Percentiles rank a stretch among this genome's conserved stretches.
Evolutionary conservation across 805 yeast genomes (phyloP).

Genomic region (Wickerhamiella slavikovae): DNA sequence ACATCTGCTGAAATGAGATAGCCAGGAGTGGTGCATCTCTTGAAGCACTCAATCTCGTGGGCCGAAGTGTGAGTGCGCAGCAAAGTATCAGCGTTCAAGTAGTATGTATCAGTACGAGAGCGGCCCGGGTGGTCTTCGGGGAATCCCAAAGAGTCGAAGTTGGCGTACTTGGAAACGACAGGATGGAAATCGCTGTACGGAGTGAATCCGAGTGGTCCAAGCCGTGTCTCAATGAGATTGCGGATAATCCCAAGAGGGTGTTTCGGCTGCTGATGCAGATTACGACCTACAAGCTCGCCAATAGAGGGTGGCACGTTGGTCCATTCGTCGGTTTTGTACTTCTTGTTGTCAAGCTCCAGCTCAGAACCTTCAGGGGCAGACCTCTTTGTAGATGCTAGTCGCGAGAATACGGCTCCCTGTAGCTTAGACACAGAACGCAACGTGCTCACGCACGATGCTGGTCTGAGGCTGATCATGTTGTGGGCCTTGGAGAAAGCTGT

Average conservation of each 20-base stretch:
- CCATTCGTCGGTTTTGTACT: slow-evolving; percentile 48
- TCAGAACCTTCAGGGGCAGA: too few relatives aligned
- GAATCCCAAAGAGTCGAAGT: slow-evolving; percentile 83
- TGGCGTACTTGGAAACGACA: slow-evolving; percentile 59
- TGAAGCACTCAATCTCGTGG: slow-evolving; percentile 77
- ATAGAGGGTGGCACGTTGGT: slow-evolving; percentile 73
- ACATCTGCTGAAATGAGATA: slow-evolving; percentile 91
- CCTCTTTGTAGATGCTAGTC: too few relatives aligned
- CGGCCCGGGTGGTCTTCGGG: slow-evolving; percentile 88
- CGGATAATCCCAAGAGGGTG: slow-evolving; percentile 86
- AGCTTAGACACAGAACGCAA: too few relatives aligned
- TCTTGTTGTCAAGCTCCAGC: slow-evolving; percentile 25
- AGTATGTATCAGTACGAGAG: slow-evolving; percentile 81
- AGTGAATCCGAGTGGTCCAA: slow-evolving; percentile 43
- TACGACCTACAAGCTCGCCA: slow-evolving; percentile 42
- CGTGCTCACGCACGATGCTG: too few relatives aligned
- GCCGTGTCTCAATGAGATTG: slow-evolving; percentile 46
- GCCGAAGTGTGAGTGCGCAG: slow-evolving; percentile 94
- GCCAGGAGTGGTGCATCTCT: slow-evolving; percentile 48
- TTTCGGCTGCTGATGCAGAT: slow-evolving; percentile 46
- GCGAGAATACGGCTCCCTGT: too few relatives aligned
- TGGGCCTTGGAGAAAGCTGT: too few relatives aligned
- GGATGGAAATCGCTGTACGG: slow-evolving; percentile 68
- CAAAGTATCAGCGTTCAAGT: slow-evolving; percentile 49
- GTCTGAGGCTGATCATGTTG: too few relatives aligned